Percentiles rank a stretch among this genome's conserved stretches.
Evolutionary conservation across 352 stramenopile species (phyloP).

Genomic region (Phytophthora aleatoria): DNA sequence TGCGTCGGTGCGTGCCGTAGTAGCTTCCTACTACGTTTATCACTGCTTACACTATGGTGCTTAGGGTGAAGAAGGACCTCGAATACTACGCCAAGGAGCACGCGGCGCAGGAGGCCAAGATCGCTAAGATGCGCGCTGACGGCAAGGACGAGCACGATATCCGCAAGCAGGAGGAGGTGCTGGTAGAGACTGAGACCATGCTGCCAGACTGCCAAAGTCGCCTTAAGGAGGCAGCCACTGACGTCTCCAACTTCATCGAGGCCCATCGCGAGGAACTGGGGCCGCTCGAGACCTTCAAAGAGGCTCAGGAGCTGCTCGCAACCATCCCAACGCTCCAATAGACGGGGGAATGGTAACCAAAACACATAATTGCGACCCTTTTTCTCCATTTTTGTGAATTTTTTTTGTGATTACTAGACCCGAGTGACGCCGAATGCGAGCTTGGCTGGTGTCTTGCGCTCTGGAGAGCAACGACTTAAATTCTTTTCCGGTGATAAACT

Average conservation of each 20-base stretch:
- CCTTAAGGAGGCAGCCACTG: conserved; percentile 58
- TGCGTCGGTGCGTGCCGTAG: conserved; percentile 50
- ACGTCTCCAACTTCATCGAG: conserved; percentile 59
- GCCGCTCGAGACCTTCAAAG: conserved; percentile 39
- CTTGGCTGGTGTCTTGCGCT: conserved; percentile 23
- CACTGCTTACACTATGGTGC: not conserved
- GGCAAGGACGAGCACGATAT: conserved; percentile 73
- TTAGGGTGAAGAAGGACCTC: conserved; percentile 82
- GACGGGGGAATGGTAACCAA: conserved; percentile 4
- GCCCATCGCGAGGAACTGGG: conserved; percentile 46
- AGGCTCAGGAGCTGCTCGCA: conserved; percentile 57
- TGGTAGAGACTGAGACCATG: conserved; percentile 84
- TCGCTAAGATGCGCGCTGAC: conserved; percentile 69
- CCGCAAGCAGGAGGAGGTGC: conserved; percentile 82
- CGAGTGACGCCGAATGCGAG: conserved; percentile 26
- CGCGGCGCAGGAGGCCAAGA: conserved; percentile 53
- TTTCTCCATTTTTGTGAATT: too few species aligned
- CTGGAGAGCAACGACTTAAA: conserved; percentile 38
- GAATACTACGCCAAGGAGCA: conserved; percentile 85
- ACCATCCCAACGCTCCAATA: conserved; percentile 46
- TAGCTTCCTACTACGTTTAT: not conserved
- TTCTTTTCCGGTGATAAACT: conserved; percentile 67
- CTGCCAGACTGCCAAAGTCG: conserved; percentile 77
- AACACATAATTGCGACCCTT: conserved; percentile 3
- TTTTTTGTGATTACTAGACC: not conserved